Percentiles rank a stretch among this genome's conserved stretches.
Evolutionary conservation across 2,329 filamentous ascomycete species (phyloP).

Genomic region (Aspergillus sp.): DNA sequence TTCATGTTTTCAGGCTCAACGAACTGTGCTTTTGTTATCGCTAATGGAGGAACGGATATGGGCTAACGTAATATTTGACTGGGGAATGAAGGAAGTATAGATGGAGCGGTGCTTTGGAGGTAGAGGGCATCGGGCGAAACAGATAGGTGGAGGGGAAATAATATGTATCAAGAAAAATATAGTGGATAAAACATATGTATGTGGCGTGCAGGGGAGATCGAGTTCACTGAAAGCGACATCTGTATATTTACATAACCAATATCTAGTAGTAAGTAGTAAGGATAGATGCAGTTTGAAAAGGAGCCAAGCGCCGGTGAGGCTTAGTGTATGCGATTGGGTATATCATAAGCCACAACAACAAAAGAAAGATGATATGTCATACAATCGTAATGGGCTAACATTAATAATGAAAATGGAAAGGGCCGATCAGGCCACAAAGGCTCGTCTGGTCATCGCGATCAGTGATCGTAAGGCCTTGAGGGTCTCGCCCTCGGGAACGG

Average conservation of each 20-base stretch:
- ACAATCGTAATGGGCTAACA: constrained; percentile 9
- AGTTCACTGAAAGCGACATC: neutral
- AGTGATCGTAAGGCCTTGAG: constrained; percentile 11
- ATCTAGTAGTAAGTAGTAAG: constrained; percentile 1
- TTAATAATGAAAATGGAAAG: constrained; percentile 1
- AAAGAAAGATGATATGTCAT: constrained; percentile 6
- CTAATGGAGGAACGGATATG: neutral
- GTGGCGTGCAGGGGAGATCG: neutral
- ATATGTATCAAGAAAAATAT: constrained; percentile 8
- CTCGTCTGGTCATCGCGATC: constrained; percentile 21
- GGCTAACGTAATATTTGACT: neutral
- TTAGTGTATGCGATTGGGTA: constrained; percentile 11
- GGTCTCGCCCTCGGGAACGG: constrained; percentile 12
- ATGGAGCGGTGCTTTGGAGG: neutral
- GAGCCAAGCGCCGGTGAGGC: constrained; percentile 20
- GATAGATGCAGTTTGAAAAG: neutral
- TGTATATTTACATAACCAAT: constrained; percentile 11
- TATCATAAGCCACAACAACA: constrained; percentile 12
- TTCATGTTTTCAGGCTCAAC: neutral
- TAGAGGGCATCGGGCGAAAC: neutral
- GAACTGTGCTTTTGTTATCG: neutral
- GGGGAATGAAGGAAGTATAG: neutral
- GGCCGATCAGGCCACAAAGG: constrained; percentile 28
- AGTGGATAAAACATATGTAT: neutral
- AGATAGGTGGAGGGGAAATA: neutral